Base-by-base conservation (phyloP, 768 basidiomycete genomes). In the Mycena indigotica region DNA sequence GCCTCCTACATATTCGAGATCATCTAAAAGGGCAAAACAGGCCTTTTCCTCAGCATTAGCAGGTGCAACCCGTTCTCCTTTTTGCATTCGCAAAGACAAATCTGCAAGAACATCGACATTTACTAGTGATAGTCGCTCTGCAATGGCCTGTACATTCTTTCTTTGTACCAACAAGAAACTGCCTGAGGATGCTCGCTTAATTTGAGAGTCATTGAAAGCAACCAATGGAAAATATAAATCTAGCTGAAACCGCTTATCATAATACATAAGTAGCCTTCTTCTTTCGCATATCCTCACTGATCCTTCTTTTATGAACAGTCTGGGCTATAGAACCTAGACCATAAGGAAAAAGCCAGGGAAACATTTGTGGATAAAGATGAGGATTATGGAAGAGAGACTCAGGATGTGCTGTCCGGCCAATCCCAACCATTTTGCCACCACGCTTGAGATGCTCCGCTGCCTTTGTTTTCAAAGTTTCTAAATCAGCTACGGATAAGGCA, bases 291-390 rank as follows among this genome's bases (percentile, higher is more conserved):
- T 38, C 35, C n/a, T 38, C 35, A 38, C 35, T 38, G 10, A 44
- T 1, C 56, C 38, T 5, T 52, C n/a, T 19, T 65, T 70, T 70
- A 45, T 72, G 70, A 6, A n/a, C 56, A 12, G 17, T 17, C 13
- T 65, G 51, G 13, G 64, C 67, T 17, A 68, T 53, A 0, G 67
- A 64, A 4, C 71, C 71, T 23, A 65, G 28, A 0, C 77, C 74
- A 63, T 77, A 79, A 0, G 75, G 77, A 62, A 73, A 79, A 0
- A 79, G n/a, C n/a, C n/a, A n/a, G n/a, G n/a, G n/a, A n/a, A n/a
- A n/a, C n/a, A n/a, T n/a, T n/a, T n/a, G n/a, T 1, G 77, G 73
- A 60, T 75, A 79, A 19, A 75, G 49, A 3, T 58, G 50, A 4
- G 72, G 68, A 60, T 80, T 77, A 8, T 72, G 45, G 32, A 65